Conservation (phyloP, 176 grass and related monocot genomes). For the Juncus inflexus region DNA sequence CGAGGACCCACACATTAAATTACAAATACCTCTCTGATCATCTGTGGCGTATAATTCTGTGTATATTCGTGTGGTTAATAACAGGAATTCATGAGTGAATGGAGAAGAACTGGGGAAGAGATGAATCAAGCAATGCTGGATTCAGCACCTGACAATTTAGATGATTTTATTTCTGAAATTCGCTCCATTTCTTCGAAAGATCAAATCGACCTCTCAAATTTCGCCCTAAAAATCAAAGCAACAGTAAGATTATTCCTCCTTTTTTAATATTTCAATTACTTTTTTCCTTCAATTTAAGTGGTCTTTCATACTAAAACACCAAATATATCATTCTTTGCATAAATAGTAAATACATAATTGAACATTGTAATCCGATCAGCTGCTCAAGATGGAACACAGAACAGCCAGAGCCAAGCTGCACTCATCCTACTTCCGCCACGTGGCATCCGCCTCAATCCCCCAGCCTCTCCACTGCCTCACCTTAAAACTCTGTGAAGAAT, state of each 20-base stretch:
- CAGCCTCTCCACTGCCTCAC: slow-evolving; percentile 80
- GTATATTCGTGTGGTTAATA: neutral
- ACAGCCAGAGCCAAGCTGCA: slow-evolving; percentile 48
- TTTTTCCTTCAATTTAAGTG: too few species aligned
- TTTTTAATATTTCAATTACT: too few species aligned
- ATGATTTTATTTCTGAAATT: slow-evolving; percentile 66
- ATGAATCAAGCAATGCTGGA: slow-evolving; percentile 58
- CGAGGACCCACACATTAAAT: neutral
- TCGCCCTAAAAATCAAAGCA: slow-evolving; percentile 38
- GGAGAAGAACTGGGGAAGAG: slow-evolving; percentile 44
- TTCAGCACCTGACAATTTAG: slow-evolving; percentile 66
- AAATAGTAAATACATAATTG: neutral
- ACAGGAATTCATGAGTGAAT: slow-evolving; percentile 70
- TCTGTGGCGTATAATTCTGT: slow-evolving; percentile 1
- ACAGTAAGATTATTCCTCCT: slow-evolving; percentile 30
- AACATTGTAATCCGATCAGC: slow-evolving; percentile 28
- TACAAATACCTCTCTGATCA: neutral
- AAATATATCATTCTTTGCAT: too few species aligned
- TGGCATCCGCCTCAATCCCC: slow-evolving; percentile 71
- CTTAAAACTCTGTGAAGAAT: slow-evolving; percentile 67
- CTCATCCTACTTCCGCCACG: slow-evolving; percentile 50
- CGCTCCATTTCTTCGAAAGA: slow-evolving; percentile 45
- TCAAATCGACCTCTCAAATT: slow-evolving; percentile 45
- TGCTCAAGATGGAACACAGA: slow-evolving; percentile 86
- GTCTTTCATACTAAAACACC: too few species aligned